These are phyloP conservation scores for Schizophyllum commune DNA, from an alignment of 1,284 basidiomycete genomes.

Conservation along the genomic window DNA sequence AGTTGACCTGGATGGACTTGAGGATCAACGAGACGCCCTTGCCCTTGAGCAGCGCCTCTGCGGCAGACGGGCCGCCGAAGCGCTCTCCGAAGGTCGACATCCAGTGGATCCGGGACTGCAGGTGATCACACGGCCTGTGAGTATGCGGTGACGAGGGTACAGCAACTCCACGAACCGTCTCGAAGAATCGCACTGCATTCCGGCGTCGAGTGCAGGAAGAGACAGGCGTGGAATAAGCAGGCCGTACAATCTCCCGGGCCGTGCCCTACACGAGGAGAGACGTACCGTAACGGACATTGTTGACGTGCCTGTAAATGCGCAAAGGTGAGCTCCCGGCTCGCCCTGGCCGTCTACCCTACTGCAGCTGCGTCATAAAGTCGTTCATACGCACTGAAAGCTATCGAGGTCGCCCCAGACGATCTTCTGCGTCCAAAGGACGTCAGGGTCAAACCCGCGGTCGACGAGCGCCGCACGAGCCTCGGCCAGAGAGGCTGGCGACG, in stretches of 20 bases:
- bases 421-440: conserved; percentile 63
- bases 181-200: conserved; percentile 50
- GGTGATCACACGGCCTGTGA: background rate
- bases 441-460: conserved; percentile 47
- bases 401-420: conserved; percentile 74
- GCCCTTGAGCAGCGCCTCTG: conserved; percentile 48
- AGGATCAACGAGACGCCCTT: conserved; percentile 63
- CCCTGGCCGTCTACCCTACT: conserved; percentile 1
- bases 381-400: conserved; percentile 52
- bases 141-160: conserved; percentile 3
- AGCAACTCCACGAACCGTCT: conserved; percentile 41
- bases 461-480: conserved; percentile 37
- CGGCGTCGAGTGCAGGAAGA: background rate
- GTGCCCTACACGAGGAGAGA: conserved; percentile 3
- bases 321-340: background rate
- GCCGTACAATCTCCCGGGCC: too few relatives aligned
- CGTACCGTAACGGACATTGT: conserved; percentile 66
- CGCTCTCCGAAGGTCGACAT: conserved; percentile 45
- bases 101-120: conserved; percentile 59
- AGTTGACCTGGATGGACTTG: conserved; percentile 60
- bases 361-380: too few relatives aligned
- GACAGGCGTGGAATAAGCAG: background rate
- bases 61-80: conserved; percentile 49
- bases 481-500: conserved; percentile 14
- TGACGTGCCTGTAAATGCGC: conserved; percentile 51